phyloP scores from a whole-genome alignment of 805 yeast genomes.

The Zygosaccharomyces pseudorouxii region DNA sequence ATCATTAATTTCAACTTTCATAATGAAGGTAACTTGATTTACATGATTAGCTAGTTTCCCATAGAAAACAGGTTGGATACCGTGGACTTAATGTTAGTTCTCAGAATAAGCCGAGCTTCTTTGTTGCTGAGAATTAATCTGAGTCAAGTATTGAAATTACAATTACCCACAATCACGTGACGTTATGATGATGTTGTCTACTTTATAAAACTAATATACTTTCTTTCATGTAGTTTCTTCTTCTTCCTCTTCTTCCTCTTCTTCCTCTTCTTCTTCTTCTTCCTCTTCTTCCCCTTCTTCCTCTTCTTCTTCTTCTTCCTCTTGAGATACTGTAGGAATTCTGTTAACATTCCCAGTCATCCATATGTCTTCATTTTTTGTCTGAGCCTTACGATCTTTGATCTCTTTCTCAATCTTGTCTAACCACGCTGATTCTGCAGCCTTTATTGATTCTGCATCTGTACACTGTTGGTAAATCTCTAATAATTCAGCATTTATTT shows the following conservation, averaged over 20 bases:
- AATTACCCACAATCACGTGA: constrained; percentile 2
- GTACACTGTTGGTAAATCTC: constrained; percentile 74
- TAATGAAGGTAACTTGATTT: not conserved
- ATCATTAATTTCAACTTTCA: constrained; percentile 9
- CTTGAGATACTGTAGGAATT: constrained; percentile 24
- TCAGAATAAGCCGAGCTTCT: too few relatives aligned
- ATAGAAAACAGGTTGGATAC: too few relatives aligned
- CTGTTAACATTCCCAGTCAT: constrained; percentile 73
- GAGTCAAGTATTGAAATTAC: not conserved
- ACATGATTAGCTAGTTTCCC: not conserved
- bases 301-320: constrained; percentile 12
- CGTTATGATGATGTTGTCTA: not conserved
- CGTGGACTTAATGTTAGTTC: too few relatives aligned
- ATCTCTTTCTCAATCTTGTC: constrained; percentile 62
- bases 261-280: constrained; percentile 26
- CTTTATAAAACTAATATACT: not conserved
- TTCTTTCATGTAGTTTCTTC: not conserved
- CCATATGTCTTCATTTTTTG: constrained; percentile 63
- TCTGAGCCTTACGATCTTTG: constrained; percentile 52
- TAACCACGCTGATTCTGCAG: constrained; percentile 74
- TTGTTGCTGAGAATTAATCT: not conserved
- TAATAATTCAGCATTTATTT: constrained; percentile 73
- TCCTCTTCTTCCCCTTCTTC: constrained; percentile 27
- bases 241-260: not conserved
- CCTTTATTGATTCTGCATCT: constrained; percentile 66